Base-by-base conservation (phyloP, 345 rosid species). In the Gossypium arboreum region DNA sequence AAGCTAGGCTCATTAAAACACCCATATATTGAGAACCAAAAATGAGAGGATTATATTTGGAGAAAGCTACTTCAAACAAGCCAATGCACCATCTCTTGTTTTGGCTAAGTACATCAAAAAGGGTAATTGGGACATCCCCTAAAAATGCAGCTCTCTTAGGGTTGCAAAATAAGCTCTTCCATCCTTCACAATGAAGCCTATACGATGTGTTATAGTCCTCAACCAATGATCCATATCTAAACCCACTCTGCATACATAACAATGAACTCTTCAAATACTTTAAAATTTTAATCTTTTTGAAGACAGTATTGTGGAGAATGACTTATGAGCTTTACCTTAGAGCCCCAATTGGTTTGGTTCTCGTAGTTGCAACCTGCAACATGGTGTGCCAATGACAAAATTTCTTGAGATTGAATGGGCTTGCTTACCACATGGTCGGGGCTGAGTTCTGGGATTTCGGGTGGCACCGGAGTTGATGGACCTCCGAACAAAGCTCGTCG, bases 181-280 rank as follows among this genome's bases (percentile, higher is more conserved):
- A 93, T 4, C 97, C 95, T 69, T 88, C 88, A 76, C 97, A 83
- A 0, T 88, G 87, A 44, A 93, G 75, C 9, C 20, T 66, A 56
- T 79, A 88, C 0, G 95, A 91, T 3, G 98, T 90, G 77, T 74
- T 85, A 47, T 50, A 83, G 77, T 91, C 97, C 79, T 93, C 98
- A 8, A 86, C 90, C 58, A 93, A 55, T 0, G 97, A 84, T 0
- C 97, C 97, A 65, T 93, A 93, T 57, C 87, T 77, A 25, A 82
- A 85, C 0, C 98, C 98, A 41, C 81, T 79, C 93, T 91, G 84
- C 73, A 70, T 17, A 34, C 41, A 34, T 5, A 34, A 4, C 7
- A 34, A 34, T 5, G 7, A 34, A 34, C 41, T 34, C 41, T 34
- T 34, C 7, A 34, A 5, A 34, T 5, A 34, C 7, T 34, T 34